Percentiles rank a stretch among this genome's conserved stretches.
These are phyloP conservation scores for Cryptococcus jaspeensis DNA, from an alignment of 1,284 basidiomycete genomes.

Conservation along the genomic window DNA sequence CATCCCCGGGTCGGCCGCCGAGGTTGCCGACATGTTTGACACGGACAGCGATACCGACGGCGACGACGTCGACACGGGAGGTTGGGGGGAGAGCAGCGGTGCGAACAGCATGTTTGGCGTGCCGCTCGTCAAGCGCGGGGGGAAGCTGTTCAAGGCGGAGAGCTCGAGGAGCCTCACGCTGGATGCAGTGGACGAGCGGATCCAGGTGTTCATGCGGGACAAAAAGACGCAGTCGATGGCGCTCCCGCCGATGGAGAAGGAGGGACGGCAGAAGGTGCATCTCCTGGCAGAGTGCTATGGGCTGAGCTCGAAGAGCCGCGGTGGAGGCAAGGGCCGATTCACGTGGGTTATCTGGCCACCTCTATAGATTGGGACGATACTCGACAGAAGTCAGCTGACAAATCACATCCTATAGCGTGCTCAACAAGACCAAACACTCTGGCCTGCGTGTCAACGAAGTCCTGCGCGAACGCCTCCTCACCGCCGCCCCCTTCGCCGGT, in stretches of 20 bases:
- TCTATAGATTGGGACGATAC: background rate
- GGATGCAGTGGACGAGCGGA: constrained; percentile 60
- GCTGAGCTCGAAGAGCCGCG: constrained; percentile 72
- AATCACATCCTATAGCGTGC: constrained; percentile 57
- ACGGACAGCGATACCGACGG: constrained; percentile 34
- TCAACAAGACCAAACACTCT: constrained; percentile 65
- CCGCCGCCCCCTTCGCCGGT: constrained; percentile 27
- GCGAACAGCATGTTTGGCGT: background rate
- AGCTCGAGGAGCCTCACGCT: constrained; percentile 1
- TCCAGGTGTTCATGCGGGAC: constrained; percentile 66
- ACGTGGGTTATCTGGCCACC: constrained; percentile 38
- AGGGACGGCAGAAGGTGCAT: constrained; percentile 68
- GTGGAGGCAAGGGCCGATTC: constrained; percentile 60
- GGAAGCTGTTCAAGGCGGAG: constrained; percentile 2
- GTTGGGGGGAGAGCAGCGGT: background rate
- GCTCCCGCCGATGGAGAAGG: constrained; percentile 73
- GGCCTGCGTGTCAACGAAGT: constrained; percentile 60
- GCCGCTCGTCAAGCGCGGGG: constrained; percentile 10
- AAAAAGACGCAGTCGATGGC: constrained; percentile 59
- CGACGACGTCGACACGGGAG: constrained; percentile 11
- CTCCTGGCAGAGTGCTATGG: constrained; percentile 72
- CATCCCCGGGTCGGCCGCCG: constrained; percentile 37
- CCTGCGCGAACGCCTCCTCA: constrained; percentile 61
- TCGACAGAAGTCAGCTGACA: background rate
- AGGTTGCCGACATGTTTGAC: constrained; percentile 45